These are phyloP conservation scores for Dactylellina drechsleri DNA, from an alignment of 2,329 filamentous ascomycete species.

Conservation along the genomic window DNA sequence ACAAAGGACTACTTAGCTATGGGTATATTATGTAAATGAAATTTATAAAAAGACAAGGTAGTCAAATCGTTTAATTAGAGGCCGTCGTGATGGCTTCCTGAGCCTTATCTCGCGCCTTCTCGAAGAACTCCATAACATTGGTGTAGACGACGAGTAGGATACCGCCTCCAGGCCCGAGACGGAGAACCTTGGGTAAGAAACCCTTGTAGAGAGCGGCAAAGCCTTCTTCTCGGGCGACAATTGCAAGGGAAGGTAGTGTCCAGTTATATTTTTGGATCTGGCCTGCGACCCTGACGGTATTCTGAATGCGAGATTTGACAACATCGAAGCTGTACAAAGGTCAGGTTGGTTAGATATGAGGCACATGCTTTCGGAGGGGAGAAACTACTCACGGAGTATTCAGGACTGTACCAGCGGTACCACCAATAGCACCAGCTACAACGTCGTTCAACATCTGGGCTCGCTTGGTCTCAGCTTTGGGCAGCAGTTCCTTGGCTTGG, in stretches of 20 bases:
- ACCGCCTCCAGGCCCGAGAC: conserved; percentile 68
- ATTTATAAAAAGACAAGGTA: not conserved
- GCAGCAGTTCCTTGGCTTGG: conserved; percentile 88
- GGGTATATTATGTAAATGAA: conserved; percentile 3
- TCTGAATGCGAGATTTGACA: conserved; percentile 98
- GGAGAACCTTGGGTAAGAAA: conserved; percentile 91
- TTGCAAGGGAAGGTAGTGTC: conserved; percentile 87
- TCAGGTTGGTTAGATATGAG: too few relatives aligned
- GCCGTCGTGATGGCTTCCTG: conserved; percentile 19
- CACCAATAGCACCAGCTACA: conserved; percentile 84
- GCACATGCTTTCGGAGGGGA: too few relatives aligned
- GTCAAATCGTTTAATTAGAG: not conserved
- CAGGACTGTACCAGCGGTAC: conserved; percentile 86
- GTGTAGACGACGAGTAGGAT: conserved; percentile 87
- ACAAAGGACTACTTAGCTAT: conserved; percentile 9
- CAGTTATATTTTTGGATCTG: conserved; percentile 95
- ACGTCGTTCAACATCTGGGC: conserved; percentile 87
- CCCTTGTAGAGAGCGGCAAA: conserved; percentile 95
- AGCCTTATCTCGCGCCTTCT: conserved; percentile 68
- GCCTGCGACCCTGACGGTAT: conserved; percentile 84
- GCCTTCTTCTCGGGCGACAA: conserved; percentile 92
- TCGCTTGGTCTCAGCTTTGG: conserved; percentile 80
- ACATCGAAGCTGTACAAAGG: conserved; percentile 74
- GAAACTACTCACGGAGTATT: conserved; percentile 75
- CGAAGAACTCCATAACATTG: conserved; percentile 93